phyloP scores from a whole-genome alignment of 164 flowering plant species.

The Berberis vulgaris region DNA sequence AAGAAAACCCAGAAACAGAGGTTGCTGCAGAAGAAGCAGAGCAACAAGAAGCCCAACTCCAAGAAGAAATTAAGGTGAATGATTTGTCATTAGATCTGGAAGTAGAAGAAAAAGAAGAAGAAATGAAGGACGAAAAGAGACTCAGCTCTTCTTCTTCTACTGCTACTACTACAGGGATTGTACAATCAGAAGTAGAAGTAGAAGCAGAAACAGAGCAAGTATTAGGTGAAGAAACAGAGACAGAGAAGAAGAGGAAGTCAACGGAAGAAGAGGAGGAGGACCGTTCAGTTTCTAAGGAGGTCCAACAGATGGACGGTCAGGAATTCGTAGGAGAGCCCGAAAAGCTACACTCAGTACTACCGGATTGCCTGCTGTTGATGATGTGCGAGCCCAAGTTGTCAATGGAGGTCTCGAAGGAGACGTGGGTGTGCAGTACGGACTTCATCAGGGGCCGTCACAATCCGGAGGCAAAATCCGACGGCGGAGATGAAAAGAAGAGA shows the following conservation, averaged over 20 bases:
- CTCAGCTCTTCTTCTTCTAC: constrained; percentile 5
- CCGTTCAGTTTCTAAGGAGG: constrained; percentile 1
- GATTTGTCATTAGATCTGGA: constrained; percentile 7
- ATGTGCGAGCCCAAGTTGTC: constrained; percentile 97
- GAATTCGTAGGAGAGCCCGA: not conserved
- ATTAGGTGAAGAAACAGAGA: not conserved
- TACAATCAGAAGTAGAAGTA: not conserved
- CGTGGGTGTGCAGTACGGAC: constrained; percentile 89
- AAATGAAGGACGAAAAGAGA: constrained; percentile 9
- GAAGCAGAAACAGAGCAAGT: not conserved
- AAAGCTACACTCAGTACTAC: constrained; percentile 17
- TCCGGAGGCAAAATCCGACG: constrained; percentile 5
- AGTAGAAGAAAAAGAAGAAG: constrained; percentile 3
- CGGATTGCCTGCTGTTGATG: constrained; percentile 85
- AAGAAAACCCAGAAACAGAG: constrained; percentile 5
- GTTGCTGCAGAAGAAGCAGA: constrained; percentile 13
- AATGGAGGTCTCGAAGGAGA: constrained; percentile 95
- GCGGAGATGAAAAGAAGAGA: constrained; percentile 27
- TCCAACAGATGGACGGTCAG: constrained; percentile 1
- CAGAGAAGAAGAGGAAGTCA: not conserved
- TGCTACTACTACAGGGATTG: not conserved
- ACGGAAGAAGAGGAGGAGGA: constrained; percentile 1
- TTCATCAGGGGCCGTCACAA: constrained; percentile 47
- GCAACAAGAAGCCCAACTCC: not conserved
- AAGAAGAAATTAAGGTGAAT: constrained; percentile 3